Base-by-base conservation (phyloP, 305 asterid genomes). In the Nicotiana rustica region DNA sequence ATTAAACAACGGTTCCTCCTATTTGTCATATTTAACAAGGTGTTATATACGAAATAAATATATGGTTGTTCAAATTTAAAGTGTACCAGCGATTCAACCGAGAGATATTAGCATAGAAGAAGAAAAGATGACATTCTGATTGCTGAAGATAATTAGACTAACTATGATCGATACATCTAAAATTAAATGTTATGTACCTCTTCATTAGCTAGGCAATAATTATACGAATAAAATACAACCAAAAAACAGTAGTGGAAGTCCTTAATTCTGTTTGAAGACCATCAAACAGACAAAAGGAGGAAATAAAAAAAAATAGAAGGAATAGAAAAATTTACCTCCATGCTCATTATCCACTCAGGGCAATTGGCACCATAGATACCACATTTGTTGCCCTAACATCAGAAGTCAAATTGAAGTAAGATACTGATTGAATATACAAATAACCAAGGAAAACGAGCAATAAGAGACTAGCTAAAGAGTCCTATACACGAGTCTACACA, bases 301-400 rank as follows among this genome's bases (percentile, higher is more conserved):
- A 52, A 81, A 65, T 67, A 36, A 65, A 79, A 68, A 79, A 68
- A 55, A 80, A 52, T 80, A 67, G 65, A 21, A 79, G 69, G 78
- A 82, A 49, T 33, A 70, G 68, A 15, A 81, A 77, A 65, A 31
- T 7, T 57, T 49, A 94, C 99, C 99, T 96, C 95, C 99, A 94
- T 96, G 86, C 98, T 93, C 85, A 96, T 93, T 89, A 96, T 86
- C 99, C 99, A 96, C 89, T 96, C 94, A 67, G 99, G 68, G 67
- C 90, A 90, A 85, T 96, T 96, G 87, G 95, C 98, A 64, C 99
- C 99, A 88, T 89, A 96, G 61, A 96, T 94, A 84, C 99, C 99
- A 85, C 99, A 96, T 29, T 94, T 92, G 57, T 91, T 97, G 82
- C 95, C 98, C 99, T 96, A 86, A 56, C 60, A 92, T 61, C 77